These are phyloP conservation scores for Candida smagusa DNA, from an alignment of 1,139 yeast genomes.

Conservation along the genomic window DNA sequence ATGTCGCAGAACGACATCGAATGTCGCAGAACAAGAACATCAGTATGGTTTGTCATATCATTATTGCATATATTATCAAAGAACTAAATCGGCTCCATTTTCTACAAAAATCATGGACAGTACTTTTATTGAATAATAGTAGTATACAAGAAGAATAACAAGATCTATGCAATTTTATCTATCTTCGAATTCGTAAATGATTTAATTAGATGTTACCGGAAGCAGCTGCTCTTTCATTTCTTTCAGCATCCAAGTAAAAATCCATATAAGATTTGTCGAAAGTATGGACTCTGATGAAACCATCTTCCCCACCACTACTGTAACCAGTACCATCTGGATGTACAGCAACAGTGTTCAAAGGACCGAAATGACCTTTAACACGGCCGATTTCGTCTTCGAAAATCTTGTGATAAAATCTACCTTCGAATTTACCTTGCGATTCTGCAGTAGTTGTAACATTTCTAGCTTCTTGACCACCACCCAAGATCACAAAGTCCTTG, in stretches of 20 bases:
- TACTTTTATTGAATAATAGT: conserved; percentile 2
- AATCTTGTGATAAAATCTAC: conserved; percentile 91
- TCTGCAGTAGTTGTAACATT: conserved; percentile 96
- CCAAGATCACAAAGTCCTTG: conserved; percentile 88
- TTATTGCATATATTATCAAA: no score
- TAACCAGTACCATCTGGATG: conserved; percentile 94
- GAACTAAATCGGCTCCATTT: no score
- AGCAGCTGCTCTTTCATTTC: conserved; percentile 58
- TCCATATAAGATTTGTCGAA: conserved; percentile 92
- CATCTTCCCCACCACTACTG: conserved; percentile 98
- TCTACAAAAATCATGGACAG: background rate
- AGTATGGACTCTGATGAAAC: conserved; percentile 89
- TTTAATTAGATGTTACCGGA: conserved; percentile 21
- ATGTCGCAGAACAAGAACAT: conserved; percentile 1
- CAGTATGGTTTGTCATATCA: no score
- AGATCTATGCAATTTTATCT: conserved; percentile 1
- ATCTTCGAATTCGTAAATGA: background rate
- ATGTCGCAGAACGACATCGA: background rate
- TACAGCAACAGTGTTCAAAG: conserved; percentile 87
- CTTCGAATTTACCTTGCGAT: conserved; percentile 94
- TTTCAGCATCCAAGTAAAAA: conserved; percentile 81
- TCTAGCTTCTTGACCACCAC: conserved; percentile 99
- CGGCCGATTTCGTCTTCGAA: conserved; percentile 96
- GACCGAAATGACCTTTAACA: conserved; percentile 98
- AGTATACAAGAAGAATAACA: conserved; percentile 3